phyloP scores from a whole-genome alignment of 768 basidiomycete genomes.

The Termitomyces bulborhizus region DNA sequence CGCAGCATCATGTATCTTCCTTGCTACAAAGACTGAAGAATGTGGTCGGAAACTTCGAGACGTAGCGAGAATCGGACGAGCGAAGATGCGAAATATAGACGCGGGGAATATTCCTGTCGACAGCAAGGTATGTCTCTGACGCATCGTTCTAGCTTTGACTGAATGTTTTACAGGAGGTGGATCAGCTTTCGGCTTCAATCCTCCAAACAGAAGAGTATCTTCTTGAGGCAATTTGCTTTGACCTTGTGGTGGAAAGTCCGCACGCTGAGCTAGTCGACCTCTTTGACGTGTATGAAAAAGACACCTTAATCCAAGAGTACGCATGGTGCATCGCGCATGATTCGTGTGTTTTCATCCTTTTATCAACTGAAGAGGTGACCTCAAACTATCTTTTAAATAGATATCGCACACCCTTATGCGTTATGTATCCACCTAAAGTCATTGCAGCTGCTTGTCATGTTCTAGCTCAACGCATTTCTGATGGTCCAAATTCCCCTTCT shows the following conservation, averaged over 20 bases:
- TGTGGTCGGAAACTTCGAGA: conserved; percentile 84
- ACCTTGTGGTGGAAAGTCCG: conserved; percentile 73
- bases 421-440: conserved; percentile 62
- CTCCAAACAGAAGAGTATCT: conserved; percentile 72
- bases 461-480: conserved; percentile 64
- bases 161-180: conserved; percentile 53
- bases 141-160: not conserved
- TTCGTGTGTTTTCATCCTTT: conserved; percentile 47
- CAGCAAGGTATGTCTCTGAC: conserved; percentile 46
- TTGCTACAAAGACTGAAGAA: conserved; percentile 90
- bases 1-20: conserved; percentile 80
- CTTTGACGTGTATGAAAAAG: conserved; percentile 50
- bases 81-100: conserved; percentile 57
- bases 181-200: conserved; percentile 63
- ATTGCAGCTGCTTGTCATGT: conserved; percentile 76
- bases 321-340: conserved; percentile 87
- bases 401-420: conserved; percentile 73
- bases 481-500: conserved; percentile 70
- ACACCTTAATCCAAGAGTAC: conserved; percentile 54
- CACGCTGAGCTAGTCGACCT: conserved; percentile 72
- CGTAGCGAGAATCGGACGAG: conserved; percentile 68
- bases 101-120: conserved; percentile 52
- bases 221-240: conserved; percentile 80
- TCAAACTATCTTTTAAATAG: conserved; percentile 29
- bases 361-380: conserved; percentile 4